Conservation (phyloP, 202 grass and related monocot species). For the Brachypodium distachyon region DNA sequence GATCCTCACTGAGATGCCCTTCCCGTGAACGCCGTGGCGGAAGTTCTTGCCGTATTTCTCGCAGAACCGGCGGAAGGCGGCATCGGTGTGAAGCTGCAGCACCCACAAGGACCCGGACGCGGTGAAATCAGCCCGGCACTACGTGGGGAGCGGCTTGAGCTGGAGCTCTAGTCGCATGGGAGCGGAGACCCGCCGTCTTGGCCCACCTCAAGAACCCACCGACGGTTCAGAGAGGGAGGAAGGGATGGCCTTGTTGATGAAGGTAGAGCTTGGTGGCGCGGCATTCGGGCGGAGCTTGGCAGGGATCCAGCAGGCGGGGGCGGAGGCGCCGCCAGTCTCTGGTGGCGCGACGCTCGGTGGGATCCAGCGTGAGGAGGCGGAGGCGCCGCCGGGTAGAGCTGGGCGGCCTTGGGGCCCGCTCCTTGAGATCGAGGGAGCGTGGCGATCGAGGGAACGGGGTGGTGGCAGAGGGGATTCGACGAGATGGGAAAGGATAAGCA, state of each 20-base stretch:
- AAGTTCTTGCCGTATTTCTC: slow-evolving; percentile 73
- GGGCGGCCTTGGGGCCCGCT: slow-evolving; percentile 30
- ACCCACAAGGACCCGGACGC: slow-evolving; percentile 59
- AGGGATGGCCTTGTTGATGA: slow-evolving; percentile 26
- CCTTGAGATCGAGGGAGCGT: slow-evolving; percentile 65
- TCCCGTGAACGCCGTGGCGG: slow-evolving; percentile 73
- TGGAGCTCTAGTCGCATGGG: slow-evolving; percentile 39
- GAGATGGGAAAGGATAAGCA: no score
- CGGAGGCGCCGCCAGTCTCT: slow-evolving; percentile 65
- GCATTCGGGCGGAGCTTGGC: no score
- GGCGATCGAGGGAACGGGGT: no score
- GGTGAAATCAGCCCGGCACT: slow-evolving; percentile 61
- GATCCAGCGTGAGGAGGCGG: slow-evolving; percentile 59
- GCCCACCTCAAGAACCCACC: slow-evolving; percentile 56
- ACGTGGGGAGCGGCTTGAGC: slow-evolving; percentile 51
- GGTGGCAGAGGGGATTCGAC: no score
- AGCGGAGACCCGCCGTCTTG: slow-evolving; percentile 38
- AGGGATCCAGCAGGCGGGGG: slow-evolving; percentile 55
- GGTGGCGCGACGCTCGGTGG: slow-evolving; percentile 43
- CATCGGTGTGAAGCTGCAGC: slow-evolving; percentile 42
- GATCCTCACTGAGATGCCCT: slow-evolving; percentile 62
- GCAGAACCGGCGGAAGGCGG: slow-evolving; percentile 59
- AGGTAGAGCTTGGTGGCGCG: slow-evolving; percentile 43
- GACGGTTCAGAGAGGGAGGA: not conserved
- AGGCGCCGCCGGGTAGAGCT: slow-evolving; percentile 73